Evolutionary conservation across 2,329 filamentous ascomycete species (phyloP), one percentile per base, ranked within the genome.

Genomic region (Pseudocercospora crystallina): DNA sequence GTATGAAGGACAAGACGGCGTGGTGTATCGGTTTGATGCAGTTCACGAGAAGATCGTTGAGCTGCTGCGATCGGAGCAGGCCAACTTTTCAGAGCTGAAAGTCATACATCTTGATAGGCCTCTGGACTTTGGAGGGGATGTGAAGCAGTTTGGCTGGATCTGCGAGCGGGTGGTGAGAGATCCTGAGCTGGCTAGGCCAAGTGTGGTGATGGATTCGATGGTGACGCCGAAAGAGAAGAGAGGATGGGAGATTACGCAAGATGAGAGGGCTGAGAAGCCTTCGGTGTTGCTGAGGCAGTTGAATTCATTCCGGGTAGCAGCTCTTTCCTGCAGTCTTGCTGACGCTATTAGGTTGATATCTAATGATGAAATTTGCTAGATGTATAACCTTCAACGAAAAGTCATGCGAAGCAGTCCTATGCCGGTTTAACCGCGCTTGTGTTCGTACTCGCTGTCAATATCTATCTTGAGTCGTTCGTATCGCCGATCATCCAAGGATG

Each of bases 141-240:
- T 49, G 9, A 13, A 33, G 33, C 12, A 26, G 14, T 49, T 39
- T 38, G 47, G 47, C 9, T 49, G 47, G 47, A 49, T 15, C 11
- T 33, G 31, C 33, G 33, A 43, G 14, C 39, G 35, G 20, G 33
- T 44, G 12, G 47, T 49, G 2, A 40, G 40, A 2, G 47, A 43
- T 39, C 26, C 31, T 8, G 13, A 30, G n/a, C 13, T 49, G 33
- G 11, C 11, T 5, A 26, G 47, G 26, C 40, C 47, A n/a, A 49
- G 47, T 43, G 38, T 43, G 10, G 47, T 44, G n/a, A 12, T 20
- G 33, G 40, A 43, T n/a, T 33, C 40, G 13, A 31, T 44, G 32
- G 38, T 38, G 44, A 40, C 29, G 44, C 44, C 44, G 26, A 36
- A 31, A 30, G 44, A 40, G 44, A 48, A 48, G 37, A 48, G 46